A percentile compares a stretch with the other conserved stretches of the same genome.
These are phyloP conservation scores for Hydnomerulius pinastri DNA, from an alignment of 768 basidiomycete genomes.

Conservation along the genomic window DNA sequence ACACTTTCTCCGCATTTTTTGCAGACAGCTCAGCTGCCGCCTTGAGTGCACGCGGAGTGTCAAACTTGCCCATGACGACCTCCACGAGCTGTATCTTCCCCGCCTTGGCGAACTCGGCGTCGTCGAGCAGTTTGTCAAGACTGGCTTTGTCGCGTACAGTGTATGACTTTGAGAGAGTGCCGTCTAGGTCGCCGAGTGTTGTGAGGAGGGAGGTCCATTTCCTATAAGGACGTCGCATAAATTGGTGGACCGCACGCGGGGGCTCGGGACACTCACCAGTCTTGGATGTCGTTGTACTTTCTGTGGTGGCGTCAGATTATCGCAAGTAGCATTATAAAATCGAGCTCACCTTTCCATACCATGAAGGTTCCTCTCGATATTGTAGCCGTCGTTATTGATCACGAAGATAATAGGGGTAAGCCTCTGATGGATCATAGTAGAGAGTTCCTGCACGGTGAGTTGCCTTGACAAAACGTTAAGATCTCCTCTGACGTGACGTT, in stretches of 20 bases:
- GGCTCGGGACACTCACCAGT: slow-evolving; percentile 50
- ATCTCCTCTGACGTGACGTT: not conserved
- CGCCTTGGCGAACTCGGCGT: slow-evolving; percentile 59
- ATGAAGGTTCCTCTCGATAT: slow-evolving; percentile 82
- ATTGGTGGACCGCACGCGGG: not conserved
- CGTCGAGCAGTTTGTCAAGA: slow-evolving; percentile 65
- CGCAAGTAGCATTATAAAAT: not conserved
- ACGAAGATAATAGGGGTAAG: slow-evolving; percentile 85
- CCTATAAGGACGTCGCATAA: slow-evolving; percentile 32
- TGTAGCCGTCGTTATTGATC: slow-evolving; percentile 81
- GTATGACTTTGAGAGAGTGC: slow-evolving; percentile 57
- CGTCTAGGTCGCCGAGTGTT: slow-evolving; percentile 53
- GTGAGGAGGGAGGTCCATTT: slow-evolving; percentile 67
- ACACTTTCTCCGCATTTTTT: slow-evolving; percentile 15
- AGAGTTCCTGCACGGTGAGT: slow-evolving; percentile 79
- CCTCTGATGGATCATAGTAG: slow-evolving; percentile 74
- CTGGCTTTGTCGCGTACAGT: slow-evolving; percentile 68
- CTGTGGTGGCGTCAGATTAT: too few relatives aligned
- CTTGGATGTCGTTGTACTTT: slow-evolving; percentile 83
- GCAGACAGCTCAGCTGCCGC: slow-evolving; percentile 45
- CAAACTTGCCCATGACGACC: slow-evolving; percentile 70
- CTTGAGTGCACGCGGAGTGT: slow-evolving; percentile 68
- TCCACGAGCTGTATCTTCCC: slow-evolving; percentile 79
- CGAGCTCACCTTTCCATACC: slow-evolving; percentile 54
- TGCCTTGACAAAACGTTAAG: slow-evolving; percentile 46